These are phyloP conservation scores for Pseudopithomyces maydicus DNA, from an alignment of 2,329 filamentous ascomycete genomes.

Conservation along the genomic window DNA sequence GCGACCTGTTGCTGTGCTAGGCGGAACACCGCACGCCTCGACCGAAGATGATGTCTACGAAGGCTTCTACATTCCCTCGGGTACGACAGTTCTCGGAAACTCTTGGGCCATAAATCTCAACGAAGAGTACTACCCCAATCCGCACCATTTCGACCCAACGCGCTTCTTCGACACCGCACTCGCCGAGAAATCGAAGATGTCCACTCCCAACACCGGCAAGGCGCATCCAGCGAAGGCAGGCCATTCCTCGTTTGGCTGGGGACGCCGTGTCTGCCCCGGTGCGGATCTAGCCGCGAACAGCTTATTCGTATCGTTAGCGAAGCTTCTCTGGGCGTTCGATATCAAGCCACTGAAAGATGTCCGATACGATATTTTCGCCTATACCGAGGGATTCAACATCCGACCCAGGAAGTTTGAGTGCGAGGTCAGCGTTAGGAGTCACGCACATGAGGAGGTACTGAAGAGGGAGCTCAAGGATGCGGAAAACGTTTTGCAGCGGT, in stretches of 20 bases:
- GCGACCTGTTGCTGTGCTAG: conserved; percentile 48
- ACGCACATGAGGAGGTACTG: conserved; percentile 34
- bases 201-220: conserved; percentile 22
- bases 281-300: conserved; percentile 37
- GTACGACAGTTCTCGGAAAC: conserved; percentile 53
- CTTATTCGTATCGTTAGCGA: conserved; percentile 39
- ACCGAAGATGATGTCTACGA: conserved; percentile 56
- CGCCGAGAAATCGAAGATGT: conserved; percentile 20
- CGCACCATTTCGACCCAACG: conserved; percentile 47
- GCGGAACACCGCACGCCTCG: conserved; percentile 54
- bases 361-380: conserved; percentile 47
- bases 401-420: conserved; percentile 44
- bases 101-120: conserved; percentile 53
- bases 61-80: conserved; percentile 56
- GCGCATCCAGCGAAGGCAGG: conserved; percentile 36
- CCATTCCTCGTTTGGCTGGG: conserved; percentile 45
- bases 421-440: conserved; percentile 39
- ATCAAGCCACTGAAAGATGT: conserved; percentile 35
- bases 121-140: conserved; percentile 46
- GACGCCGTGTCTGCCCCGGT: conserved; percentile 38
- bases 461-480: conserved; percentile 35
- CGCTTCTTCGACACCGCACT: conserved; percentile 43
- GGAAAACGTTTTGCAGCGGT: conserved; percentile 38
- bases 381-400: conserved; percentile 50
- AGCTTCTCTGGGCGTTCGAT: conserved; percentile 44